Evolutionary conservation across 2,329 filamentous ascomycete genomes (phyloP).

Genomic region (Phialocephala sp.): DNA sequence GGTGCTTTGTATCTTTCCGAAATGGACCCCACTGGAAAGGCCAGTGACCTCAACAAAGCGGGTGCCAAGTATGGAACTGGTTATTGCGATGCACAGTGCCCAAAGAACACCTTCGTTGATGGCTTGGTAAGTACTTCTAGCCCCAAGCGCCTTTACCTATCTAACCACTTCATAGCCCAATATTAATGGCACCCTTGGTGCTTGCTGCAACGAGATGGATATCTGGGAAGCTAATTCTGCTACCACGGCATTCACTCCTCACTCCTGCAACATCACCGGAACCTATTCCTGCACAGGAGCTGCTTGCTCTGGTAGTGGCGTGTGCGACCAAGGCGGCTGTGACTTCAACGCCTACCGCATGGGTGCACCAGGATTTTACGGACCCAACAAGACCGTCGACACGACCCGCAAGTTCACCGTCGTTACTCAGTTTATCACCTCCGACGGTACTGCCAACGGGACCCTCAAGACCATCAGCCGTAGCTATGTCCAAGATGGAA

Average conservation of each 20-base stretch:
- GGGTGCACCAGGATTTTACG: slow-evolving; percentile 61
- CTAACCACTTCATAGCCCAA: slow-evolving; percentile 50
- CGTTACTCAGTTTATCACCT: slow-evolving; percentile 63
- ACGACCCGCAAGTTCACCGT: slow-evolving; percentile 59
- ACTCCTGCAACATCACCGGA: slow-evolving; percentile 55
- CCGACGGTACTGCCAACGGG: slow-evolving; percentile 53
- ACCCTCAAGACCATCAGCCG: slow-evolving; percentile 58
- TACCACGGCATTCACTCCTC: slow-evolving; percentile 62
- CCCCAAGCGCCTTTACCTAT: background rate
- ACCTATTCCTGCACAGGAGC: slow-evolving; percentile 49
- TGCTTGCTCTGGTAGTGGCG: slow-evolving; percentile 49
- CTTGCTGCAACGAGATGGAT: slow-evolving; percentile 71
- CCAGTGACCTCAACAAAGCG: slow-evolving; percentile 56
- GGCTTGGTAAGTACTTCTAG: slow-evolving; percentile 47
- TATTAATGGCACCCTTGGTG: slow-evolving; percentile 53
- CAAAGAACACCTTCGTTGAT: slow-evolving; percentile 57
- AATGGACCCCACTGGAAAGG: slow-evolving; percentile 67
- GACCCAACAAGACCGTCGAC: slow-evolving; percentile 56
- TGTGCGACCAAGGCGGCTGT: slow-evolving; percentile 65
- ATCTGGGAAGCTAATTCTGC: slow-evolving; percentile 67
- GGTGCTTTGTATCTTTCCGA: slow-evolving; percentile 70
- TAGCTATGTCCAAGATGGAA: slow-evolving; percentile 60
- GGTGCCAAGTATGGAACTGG: slow-evolving; percentile 66
- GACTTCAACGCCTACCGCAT: slow-evolving; percentile 65
- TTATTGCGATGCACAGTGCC: slow-evolving; percentile 67